A percentile compares a stretch with the other conserved stretches of the same genome.
Conservation (phyloP, 345 rosid species). For the Trapa bicornis region DNA sequence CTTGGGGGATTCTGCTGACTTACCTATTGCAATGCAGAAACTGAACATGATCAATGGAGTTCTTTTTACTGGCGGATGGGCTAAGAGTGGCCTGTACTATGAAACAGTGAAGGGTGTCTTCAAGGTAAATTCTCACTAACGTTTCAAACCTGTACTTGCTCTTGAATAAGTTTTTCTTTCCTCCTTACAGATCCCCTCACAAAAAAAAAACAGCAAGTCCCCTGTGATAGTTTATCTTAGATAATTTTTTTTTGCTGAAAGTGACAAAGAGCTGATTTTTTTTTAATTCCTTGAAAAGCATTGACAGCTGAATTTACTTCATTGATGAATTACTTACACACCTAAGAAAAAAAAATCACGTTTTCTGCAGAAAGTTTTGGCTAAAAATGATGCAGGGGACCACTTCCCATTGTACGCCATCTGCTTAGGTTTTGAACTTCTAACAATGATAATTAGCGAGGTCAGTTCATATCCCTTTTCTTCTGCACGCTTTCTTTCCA, state of each 20-base stretch:
- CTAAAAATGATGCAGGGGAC: constrained; percentile 61
- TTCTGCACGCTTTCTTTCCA: background rate
- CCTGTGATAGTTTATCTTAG: background rate
- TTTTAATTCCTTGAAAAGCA: background rate
- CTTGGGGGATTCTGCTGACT: background rate
- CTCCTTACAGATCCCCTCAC: too few relatives aligned
- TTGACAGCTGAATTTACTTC: too few relatives aligned
- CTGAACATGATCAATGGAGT: constrained; percentile 69
- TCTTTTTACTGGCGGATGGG: constrained; percentile 90
- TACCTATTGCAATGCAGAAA: constrained; percentile 36
- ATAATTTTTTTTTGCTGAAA: background rate
- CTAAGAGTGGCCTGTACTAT: constrained; percentile 53
- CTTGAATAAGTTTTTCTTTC: background rate
- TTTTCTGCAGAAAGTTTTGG: constrained; percentile 47
- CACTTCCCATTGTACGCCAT: constrained; percentile 71
- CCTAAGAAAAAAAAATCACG: background rate
- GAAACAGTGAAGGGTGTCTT: constrained; percentile 32
- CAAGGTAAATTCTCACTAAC: constrained; percentile 20
- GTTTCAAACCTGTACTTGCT: background rate
- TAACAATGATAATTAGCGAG: constrained; percentile 73
- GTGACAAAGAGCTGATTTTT: background rate
- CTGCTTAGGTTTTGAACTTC: constrained; percentile 76
- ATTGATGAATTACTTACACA: background rate
- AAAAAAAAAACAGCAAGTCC: background rate
- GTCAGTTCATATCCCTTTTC: constrained; percentile 18